Base-by-base conservation (phyloP, 1,284 basidiomycete species). In the Rhodotorula mucilaginosa region DNA sequence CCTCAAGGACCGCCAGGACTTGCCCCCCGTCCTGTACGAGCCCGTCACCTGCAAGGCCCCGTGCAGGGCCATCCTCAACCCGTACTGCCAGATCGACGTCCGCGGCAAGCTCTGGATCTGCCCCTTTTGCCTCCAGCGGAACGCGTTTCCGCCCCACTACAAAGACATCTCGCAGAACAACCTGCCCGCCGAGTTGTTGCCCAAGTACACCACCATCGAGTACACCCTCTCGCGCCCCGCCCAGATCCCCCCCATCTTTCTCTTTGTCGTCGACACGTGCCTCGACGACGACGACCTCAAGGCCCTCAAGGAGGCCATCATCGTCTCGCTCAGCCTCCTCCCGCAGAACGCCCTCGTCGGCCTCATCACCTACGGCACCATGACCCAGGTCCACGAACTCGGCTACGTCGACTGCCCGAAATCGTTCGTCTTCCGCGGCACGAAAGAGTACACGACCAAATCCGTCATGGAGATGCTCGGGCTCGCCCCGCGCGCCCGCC, bases 31-130 rank as follows among this genome's bases (percentile, higher is more conserved):
- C 49, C 84, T 97, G 66, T 99, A 99, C 81, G 96, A 98, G 81
- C 97, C 96, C 19, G 96, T 99, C 61, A 95, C 94, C 19, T 99
- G 97, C 86, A 99, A 98, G 83, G 90, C 93, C 48, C 92, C 93
- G 15, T 99, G 96, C 85, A 89, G 96, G 72, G 95, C 96, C 59
- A 93, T 99, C 76, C 86, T 99, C 77, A 99, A 99, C 80, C 69
- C 70, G 48, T 77, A 58, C 77, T 97, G 96, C 82, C 96, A 98
- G 85, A 95, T 99, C 81, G 96, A 99, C 83, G 92, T 98, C 71
- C 89, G 97, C 77, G 95, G 92, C 76, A 99, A 98, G 84, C 88
- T 99, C 68, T 99, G 96, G 96, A 98, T 99, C 79, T 99, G 96
- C 81, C 96, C 96, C 5, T 99, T 99, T 85, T 99, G 96, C 83